Base-by-base conservation (phyloP, 2,329 filamentous ascomycete species). In the Teratosphaeria gauchensis region DNA sequence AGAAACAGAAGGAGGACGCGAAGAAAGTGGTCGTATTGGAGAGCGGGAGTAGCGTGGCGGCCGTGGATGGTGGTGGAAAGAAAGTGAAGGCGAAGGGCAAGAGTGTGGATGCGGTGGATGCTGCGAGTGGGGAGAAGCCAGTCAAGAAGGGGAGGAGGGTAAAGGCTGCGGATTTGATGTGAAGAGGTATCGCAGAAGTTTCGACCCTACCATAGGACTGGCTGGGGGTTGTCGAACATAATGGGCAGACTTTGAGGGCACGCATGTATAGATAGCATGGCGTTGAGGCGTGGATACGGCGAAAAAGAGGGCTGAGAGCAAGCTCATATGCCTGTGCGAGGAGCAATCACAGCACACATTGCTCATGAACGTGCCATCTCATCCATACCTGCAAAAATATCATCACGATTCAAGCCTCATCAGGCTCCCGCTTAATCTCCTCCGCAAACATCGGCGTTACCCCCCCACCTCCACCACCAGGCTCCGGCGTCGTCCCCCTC, bases 1-100 rank as follows among this genome's bases (percentile, higher is more conserved):
- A 67, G 60, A 62, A 63, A 59, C 63, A 68, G 59, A 69, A 69
- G 57, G 64, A 65, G 28, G 62, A 59, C 48, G 63, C 61, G 19
- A 63, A 58, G 55, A 57, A 56, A 33, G 58, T 46, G 46, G 58
- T 46, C n/a, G 38, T 6, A 5, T 2, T 28, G 24, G 24, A 28
- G 24, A 28, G 24, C 24, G 32, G 19, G 28, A 38, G 8, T 9
- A 28, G 24, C 31, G 57, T 53, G n/a, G 19, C 16, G 16, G 56
- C 21, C 12, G 21, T 53, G 51, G 53, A 21, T 53, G 52, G 28
- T 53, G 52, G 28, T 12, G 30, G 3, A 12, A 32, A 53, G 32
- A 35, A 53, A 14, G 28, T 32, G 12, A 35, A 31, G 52, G 28
- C 32, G 28, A 53, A 16, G 32, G 48, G 12, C 11, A 54, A 48